These are phyloP conservation scores for Miamiensis avidus DNA, from an alignment of 169 alveolate species.

Conservation along the genomic window DNA sequence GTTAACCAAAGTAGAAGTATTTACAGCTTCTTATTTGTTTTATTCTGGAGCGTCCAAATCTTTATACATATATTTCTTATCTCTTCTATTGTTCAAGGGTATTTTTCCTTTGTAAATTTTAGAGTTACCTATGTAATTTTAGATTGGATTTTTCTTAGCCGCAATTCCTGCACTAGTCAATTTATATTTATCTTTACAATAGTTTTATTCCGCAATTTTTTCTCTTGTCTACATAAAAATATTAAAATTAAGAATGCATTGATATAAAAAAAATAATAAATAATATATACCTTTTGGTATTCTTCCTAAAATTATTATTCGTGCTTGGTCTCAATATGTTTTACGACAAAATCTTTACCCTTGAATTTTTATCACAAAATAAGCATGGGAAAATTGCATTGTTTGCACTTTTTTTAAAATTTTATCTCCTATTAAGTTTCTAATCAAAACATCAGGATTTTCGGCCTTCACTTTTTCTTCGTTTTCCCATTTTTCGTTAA, in stretches of 20 bases:
- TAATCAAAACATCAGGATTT: not conserved
- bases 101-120: not conserved
- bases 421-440: constrained; percentile 3
- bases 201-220: not conserved
- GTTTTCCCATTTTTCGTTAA: not conserved
- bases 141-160: not conserved
- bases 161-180: not conserved
- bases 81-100: too few species aligned
- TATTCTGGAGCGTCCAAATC: not conserved
- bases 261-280: too few species aligned
- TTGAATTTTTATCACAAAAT: constrained; percentile 16
- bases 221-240: not conserved
- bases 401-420: constrained; percentile 1
- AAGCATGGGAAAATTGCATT: constrained; percentile 18
- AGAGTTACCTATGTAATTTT: not conserved
- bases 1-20: not conserved
- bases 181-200: not conserved
- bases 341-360: constrained; percentile 3
- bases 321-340: constrained; percentile 18
- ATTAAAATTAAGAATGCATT: too few species aligned
- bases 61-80: too few species aligned
- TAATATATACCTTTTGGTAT: not conserved
- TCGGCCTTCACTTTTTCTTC: not conserved
- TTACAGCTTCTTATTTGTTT: not conserved
- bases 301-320: not conserved